Conservation (phyloP, 305 asterid species). For the Caryopteris hybrid region DNA sequence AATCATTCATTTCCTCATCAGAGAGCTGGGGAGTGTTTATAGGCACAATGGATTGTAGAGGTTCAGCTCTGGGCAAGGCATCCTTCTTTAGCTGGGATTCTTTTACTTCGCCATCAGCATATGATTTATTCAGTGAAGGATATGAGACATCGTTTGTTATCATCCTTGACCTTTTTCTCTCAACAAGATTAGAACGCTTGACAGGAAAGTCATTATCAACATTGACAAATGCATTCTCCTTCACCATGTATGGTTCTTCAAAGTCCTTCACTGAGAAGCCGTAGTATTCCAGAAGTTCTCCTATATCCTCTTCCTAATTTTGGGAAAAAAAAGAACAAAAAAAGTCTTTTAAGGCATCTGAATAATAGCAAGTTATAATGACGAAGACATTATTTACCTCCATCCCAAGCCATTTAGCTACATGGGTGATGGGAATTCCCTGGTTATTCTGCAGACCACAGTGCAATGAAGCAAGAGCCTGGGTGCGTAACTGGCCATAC, state of each 20-base stretch:
- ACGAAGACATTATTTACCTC: constrained; percentile 49
- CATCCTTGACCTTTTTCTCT: constrained; percentile 60
- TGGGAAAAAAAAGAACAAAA: constrained; percentile 17
- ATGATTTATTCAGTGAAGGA: constrained; percentile 39
- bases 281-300: constrained; percentile 67
- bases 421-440: constrained; percentile 83
- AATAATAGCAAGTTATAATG: constrained; percentile 15
- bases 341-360: constrained; percentile 9
- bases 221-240: constrained; percentile 73
- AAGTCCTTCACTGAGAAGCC: constrained; percentile 83
- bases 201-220: constrained; percentile 79
- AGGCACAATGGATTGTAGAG: constrained; percentile 25
- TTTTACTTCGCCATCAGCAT: constrained; percentile 29
- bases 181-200: constrained; percentile 82
- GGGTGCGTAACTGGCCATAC: constrained; percentile 77
- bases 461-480: constrained; percentile 94
- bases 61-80: constrained; percentile 31
- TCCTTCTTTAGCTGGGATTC: constrained; percentile 28
- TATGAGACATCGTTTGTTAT: constrained; percentile 57
- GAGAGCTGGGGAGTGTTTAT: constrained; percentile 32
- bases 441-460: constrained; percentile 88
- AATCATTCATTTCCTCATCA: constrained; percentile 60
- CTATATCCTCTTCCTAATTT: constrained; percentile 82
- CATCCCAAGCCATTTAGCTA: constrained; percentile 93
- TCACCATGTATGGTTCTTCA: constrained; percentile 97